phyloP scores from a whole-genome alignment of 1,139 yeast species.

The Hansenula lynferdii region DNA sequence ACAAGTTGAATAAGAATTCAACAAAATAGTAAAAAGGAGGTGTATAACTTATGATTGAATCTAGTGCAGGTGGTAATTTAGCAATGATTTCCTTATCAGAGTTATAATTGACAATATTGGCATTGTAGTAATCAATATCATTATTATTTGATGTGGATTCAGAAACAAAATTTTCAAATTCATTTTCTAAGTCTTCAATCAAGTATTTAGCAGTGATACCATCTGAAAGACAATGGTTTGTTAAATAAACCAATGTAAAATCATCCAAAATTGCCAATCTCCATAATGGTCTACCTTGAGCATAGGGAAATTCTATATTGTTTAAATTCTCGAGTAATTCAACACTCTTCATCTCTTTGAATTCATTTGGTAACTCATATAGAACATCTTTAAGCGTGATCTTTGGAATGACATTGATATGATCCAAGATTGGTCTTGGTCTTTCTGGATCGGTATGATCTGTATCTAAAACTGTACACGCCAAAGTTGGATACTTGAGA shows the following conservation, averaged over 20 bases:
- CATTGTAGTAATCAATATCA: background rate
- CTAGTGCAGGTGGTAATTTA: slow-evolving; percentile 14
- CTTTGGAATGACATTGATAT: slow-evolving; percentile 11
- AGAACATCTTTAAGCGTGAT: slow-evolving; percentile 11
- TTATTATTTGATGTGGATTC: too few species aligned
- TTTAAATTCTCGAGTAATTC: slow-evolving; percentile 10
- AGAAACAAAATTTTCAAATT: slow-evolving; percentile 4
- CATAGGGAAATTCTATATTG: slow-evolving; percentile 12
- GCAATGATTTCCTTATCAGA: slow-evolving; percentile 6
- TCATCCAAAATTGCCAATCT: slow-evolving; percentile 13
- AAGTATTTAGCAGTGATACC: slow-evolving; percentile 14
- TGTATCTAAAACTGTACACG: slow-evolving; percentile 10
- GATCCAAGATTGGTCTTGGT: slow-evolving; percentile 15
- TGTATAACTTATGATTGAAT: slow-evolving; percentile 6
- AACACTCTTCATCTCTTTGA: slow-evolving; percentile 1
- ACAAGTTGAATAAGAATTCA: slow-evolving; percentile 7
- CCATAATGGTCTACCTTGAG: slow-evolving; percentile 13
- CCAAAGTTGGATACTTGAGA: slow-evolving; percentile 15
- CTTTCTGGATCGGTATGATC: slow-evolving; percentile 12
- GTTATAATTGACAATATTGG: slow-evolving; percentile 7
- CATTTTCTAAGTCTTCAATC: slow-evolving; percentile 8
- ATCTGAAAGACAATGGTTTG: slow-evolving; percentile 18
- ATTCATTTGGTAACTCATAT: slow-evolving; percentile 7
- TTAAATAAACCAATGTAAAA: slow-evolving; percentile 11
- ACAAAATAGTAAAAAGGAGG: slow-evolving; percentile 12